phyloP scores from a whole-genome alignment of 768 basidiomycete species.

The Tylopilus sp. region DNA sequence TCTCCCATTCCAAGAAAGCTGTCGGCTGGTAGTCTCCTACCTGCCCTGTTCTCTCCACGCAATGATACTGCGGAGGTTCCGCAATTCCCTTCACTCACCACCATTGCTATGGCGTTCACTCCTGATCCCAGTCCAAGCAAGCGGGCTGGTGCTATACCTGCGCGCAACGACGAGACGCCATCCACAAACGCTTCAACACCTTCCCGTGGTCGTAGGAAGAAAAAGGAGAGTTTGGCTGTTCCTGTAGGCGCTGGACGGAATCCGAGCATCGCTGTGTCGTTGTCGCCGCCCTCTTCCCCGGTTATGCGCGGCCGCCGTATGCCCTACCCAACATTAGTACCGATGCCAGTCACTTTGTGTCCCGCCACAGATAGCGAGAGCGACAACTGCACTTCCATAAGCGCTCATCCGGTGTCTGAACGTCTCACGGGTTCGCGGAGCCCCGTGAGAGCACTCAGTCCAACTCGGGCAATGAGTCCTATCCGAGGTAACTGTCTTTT shows the following conservation, averaged over 20 bases:
- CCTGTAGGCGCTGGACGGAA: slow-evolving; percentile 2
- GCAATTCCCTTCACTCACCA: slow-evolving; percentile 9
- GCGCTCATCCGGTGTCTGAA: neutral
- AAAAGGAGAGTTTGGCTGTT: slow-evolving; percentile 6
- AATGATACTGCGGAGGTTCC: neutral
- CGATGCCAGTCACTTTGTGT: neutral
- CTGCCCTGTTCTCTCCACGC: slow-evolving; percentile 14
- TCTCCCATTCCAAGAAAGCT: slow-evolving; percentile 10
- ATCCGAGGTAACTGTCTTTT: slow-evolving; percentile 12
- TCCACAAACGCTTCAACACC: neutral
- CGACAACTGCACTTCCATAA: neutral
- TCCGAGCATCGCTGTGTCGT: slow-evolving; percentile 20
- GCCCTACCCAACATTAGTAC: slow-evolving; percentile 2
- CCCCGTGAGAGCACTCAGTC: slow-evolving; percentile 29
- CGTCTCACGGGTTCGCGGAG: slow-evolving; percentile 7
- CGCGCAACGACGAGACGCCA: neutral
- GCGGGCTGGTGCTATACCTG: neutral
- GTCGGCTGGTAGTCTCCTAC: slow-evolving; percentile 14
- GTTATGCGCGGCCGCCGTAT: neutral
- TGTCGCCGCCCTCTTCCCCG: slow-evolving; percentile 25
- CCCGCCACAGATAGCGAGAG: neutral
- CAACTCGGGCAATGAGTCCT: slow-evolving; percentile 30
- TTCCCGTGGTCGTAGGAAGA: slow-evolving; percentile 18
- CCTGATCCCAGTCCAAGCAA: slow-evolving; percentile 2
- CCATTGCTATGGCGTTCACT: slow-evolving; percentile 9